phyloP scores from a whole-genome alignment of 2,329 filamentous ascomycete species.

The Penicillium decumbens region DNA sequence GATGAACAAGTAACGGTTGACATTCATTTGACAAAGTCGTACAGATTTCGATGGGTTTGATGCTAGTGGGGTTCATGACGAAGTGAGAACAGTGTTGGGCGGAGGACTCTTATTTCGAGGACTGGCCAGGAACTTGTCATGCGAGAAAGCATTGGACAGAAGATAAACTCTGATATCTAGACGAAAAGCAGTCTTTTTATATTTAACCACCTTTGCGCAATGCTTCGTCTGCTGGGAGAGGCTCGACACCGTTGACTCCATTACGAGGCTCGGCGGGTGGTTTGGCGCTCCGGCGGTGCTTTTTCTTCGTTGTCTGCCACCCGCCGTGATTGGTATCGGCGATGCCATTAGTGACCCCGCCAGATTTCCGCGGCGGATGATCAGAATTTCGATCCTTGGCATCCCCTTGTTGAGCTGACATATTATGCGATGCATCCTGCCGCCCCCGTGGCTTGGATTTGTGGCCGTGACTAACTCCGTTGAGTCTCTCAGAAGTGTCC shows the following conservation, averaged over 20 bases:
- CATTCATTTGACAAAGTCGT: not conserved
- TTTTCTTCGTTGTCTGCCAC: constrained; percentile 47
- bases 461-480: constrained; percentile 29
- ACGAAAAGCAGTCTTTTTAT: too few relatives aligned
- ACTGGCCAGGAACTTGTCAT: not conserved
- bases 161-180: not conserved
- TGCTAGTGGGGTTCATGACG: not conserved
- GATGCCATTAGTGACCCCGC: constrained; percentile 25
- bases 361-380: constrained; percentile 26
- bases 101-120: not conserved
- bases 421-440: constrained; percentile 25
- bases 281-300: constrained; percentile 38
- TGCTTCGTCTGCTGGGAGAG: constrained; percentile 41
- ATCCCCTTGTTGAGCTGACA: constrained; percentile 17
- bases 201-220: constrained; percentile 45
- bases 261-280: constrained; percentile 31
- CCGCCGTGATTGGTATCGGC: constrained; percentile 27
- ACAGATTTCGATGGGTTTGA: constrained; percentile 7
- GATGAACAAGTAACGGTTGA: not conserved
- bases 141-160: not conserved
- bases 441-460: constrained; percentile 36
- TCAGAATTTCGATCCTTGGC: constrained; percentile 31
- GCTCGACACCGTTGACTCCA: constrained; percentile 31
- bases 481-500: constrained; percentile 33
- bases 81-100: not conserved